Base-by-base conservation (phyloP, 768 basidiomycete species). In the Boletus pseudo-olivaceus region DNA sequence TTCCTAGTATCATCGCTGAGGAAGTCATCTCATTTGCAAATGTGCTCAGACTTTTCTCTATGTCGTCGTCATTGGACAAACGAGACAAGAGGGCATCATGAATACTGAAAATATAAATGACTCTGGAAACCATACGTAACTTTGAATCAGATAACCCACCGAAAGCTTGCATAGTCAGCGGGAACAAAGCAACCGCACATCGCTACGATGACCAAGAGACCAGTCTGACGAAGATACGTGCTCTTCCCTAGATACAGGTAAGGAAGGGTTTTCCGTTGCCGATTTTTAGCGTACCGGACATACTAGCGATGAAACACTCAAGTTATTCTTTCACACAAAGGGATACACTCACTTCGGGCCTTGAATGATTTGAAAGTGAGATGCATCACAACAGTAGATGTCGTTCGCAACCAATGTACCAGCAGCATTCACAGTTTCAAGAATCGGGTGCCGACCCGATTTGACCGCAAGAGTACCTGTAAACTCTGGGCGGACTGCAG, bases 11-110 rank as follows among this genome's bases (percentile, higher is more conserved):
- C 90, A 94, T 93, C 1, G 93, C 89, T 26, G 86, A 86, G 3
- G 90, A 84, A 1, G 88, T 83, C 92, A 99, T 98, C 72, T 99
- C 96, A 58, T 83, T 87, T 1, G 93, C 93, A 72, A 99, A 99
- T 0, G 97, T 98, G 60, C 94, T 97, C 26, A 98, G 69, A 41
- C 81, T 89, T 64, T 84, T 88, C 69, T 96, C 93, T 65, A 94
- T 80, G 61, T 93, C 87, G 63, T 98, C 94, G 59, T 98, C 94
- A 61, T 98, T 98, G 1, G 93, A 96, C 17, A 99, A 75, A 2
- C 96, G 83, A 1, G 86, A 88, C 26, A 98, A 78, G 5, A 98
- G 77, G 0, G 86, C 80, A 57, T 96, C 92, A 56, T 95, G 88
- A 3, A 93, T 77, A 29, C 89, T 92, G 47, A 4, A 29, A 27